Base-by-base conservation (phyloP, 2,329 filamentous ascomycete species). In the Talaromyces rugulosus region DNA sequence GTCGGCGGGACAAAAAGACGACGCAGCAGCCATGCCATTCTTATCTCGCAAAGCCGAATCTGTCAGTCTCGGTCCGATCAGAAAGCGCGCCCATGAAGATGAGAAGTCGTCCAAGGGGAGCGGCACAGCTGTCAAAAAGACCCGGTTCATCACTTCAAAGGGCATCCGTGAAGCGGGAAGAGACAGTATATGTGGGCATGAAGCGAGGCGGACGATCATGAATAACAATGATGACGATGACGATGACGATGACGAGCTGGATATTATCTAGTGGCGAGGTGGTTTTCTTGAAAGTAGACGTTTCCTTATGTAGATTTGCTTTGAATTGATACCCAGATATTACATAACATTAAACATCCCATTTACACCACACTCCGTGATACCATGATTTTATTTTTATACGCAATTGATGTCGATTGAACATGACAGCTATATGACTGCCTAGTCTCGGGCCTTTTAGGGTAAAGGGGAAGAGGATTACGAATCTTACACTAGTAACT, bases 131-230 rank as follows among this genome's bases (percentile, higher is more conserved):
- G 66, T 81, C 70, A 70, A 91, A 77, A 91, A 91, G 81, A 92
- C 89, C 58, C 82, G 89, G n/a, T 92, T 93, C 70, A 83, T 92
- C 47, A 91, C 90, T 30, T 86, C 87, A 50, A 90, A 88, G 72
- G 90, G 90, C 0, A 92, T 93, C 64, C 84, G 87, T 60, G 89
- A 91, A 74, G 89, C 90, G 4, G 90, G 90, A 1, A 81, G 89
- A 63, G 90, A 92, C 70, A 92, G 89, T 70, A 72, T 92, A 2
- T 87, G 87, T 9, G 83, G 84, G 58, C 73, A 79, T 52, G 73
- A 80, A 61, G 28, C 51, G 57, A 52, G 47, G 65, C 7, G 58
- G 61, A 56, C 47, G 56, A 51, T 55, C 50, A 60, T 63, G 58
- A 65, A 57, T 55, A 60, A 60, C 59, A 79, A 82, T 63, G 80